Evolutionary conservation across 208 protist species (phyloP).

Genomic region (Leishmania mexicana): DNA sequence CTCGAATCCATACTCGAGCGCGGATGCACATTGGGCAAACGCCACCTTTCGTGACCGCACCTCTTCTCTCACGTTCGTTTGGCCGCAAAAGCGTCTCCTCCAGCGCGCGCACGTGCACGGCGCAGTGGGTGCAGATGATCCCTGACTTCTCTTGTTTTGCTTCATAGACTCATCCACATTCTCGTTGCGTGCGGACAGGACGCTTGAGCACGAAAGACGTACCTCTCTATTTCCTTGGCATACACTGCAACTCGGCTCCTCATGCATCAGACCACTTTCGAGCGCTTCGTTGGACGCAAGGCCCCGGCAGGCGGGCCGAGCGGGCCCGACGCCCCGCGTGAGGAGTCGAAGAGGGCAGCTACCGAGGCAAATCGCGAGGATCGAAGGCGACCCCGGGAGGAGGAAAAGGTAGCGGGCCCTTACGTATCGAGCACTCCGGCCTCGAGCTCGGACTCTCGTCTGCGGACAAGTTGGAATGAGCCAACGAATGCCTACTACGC

Average conservation of each 20-base stretch:
- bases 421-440: not conserved
- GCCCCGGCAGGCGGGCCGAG: not conserved
- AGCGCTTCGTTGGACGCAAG: slow-evolving; percentile 24
- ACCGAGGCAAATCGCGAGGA: not conserved
- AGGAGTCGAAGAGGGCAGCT: not conserved
- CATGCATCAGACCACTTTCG: slow-evolving; percentile 33
- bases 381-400: slow-evolving; percentile 21
- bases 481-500: slow-evolving; percentile 20
- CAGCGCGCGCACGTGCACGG: not conserved
- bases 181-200: not conserved
- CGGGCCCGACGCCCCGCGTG: not conserved
- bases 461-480: slow-evolving; percentile 18
- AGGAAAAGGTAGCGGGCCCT: not conserved
- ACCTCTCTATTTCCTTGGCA: not conserved
- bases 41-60: not conserved
- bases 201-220: not conserved
- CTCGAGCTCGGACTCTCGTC: not conserved
- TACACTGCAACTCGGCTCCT: not conserved
- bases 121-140: not conserved
- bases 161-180: not conserved
- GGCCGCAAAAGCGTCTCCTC: not conserved
- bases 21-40: not conserved
- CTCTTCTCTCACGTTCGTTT: not conserved
- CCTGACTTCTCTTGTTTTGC: not conserved
- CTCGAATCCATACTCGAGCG: not conserved